Percentiles rank a stretch among this genome's conserved stretches.
Evolutionary conservation across 164 flowering plant genomes (phyloP).

Genomic region (Vitis riparia): DNA sequence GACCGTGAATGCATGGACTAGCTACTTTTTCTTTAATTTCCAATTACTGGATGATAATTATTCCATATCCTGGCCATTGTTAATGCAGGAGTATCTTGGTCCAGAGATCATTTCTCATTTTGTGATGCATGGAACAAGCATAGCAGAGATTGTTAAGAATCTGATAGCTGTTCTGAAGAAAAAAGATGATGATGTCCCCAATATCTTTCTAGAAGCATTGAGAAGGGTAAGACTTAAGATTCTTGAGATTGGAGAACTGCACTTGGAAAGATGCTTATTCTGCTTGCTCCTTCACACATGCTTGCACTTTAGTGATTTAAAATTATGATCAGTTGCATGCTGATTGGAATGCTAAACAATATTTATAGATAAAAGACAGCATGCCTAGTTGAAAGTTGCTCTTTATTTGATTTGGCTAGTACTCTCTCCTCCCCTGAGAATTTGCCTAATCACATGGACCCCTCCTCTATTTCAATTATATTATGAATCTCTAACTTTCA

Average conservation of each 20-base stretch:
- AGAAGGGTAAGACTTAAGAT: conserved; percentile 56
- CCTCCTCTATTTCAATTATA: too few relatives aligned
- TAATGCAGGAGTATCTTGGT: conserved; percentile 80
- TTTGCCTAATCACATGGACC: too few relatives aligned
- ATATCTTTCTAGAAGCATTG: conserved; percentile 70
- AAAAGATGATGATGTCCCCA: conserved; percentile 58
- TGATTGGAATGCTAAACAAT: too few relatives aligned
- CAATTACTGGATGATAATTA: background rate
- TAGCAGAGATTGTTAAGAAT: conserved; percentile 82
- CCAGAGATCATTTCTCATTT: conserved; percentile 90
- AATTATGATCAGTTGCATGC: too few relatives aligned
- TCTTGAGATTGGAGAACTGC: background rate
- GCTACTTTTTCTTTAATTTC: background rate
- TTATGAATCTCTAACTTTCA: too few relatives aligned
- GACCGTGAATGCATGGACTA: too few relatives aligned
- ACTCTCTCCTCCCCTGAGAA: too few relatives aligned
- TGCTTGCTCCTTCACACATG: background rate
- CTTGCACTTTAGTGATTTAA: too few relatives aligned
- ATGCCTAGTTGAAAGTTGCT: background rate
- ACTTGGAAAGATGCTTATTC: background rate
- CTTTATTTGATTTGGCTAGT: background rate
- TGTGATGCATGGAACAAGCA: conserved; percentile 80
- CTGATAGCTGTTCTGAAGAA: conserved; percentile 68
- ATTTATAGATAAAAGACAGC: background rate
- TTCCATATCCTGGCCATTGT: background rate